Conservation (phyloP, 345 rosid species). For the Melaleuca quinquenervia region DNA sequence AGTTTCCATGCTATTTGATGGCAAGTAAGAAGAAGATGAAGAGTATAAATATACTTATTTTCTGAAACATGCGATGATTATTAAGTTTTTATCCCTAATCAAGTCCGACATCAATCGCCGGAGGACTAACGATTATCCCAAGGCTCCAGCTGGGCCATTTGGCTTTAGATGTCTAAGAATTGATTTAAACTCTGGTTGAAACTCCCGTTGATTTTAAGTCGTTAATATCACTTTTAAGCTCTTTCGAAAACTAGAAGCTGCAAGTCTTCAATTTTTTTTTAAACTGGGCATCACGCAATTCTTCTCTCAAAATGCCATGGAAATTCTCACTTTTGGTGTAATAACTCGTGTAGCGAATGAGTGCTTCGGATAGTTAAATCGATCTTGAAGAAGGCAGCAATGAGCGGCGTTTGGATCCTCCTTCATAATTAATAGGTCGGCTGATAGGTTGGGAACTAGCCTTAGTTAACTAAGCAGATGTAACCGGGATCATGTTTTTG, state of each 20-base stretch:
- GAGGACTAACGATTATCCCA: neutral
- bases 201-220: neutral
- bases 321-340: too few species aligned
- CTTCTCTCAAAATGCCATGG: too few species aligned
- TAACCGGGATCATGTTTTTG: neutral
- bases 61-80: neutral
- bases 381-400: too few species aligned
- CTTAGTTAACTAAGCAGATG: neutral
- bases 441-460: neutral
- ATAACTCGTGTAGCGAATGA: too few species aligned
- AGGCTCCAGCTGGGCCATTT: neutral
- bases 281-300: too few species aligned
- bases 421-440: neutral
- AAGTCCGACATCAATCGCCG: neutral
- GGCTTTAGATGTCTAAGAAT: neutral
- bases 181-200: neutral
- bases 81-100: neutral
- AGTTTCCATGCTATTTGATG: neutral
- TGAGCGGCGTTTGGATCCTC: too few species aligned
- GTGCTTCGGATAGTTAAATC: too few species aligned
- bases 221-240: neutral
- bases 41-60: neutral
- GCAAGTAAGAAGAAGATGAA: neutral
- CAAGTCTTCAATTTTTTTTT: too few species aligned
- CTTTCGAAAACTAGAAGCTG: too few species aligned